A percentile compares a stretch with the other conserved stretches of the same genome.
phyloP scores from a whole-genome alignment of 2,329 filamentous ascomycete genomes.

The Onygena corvina region DNA sequence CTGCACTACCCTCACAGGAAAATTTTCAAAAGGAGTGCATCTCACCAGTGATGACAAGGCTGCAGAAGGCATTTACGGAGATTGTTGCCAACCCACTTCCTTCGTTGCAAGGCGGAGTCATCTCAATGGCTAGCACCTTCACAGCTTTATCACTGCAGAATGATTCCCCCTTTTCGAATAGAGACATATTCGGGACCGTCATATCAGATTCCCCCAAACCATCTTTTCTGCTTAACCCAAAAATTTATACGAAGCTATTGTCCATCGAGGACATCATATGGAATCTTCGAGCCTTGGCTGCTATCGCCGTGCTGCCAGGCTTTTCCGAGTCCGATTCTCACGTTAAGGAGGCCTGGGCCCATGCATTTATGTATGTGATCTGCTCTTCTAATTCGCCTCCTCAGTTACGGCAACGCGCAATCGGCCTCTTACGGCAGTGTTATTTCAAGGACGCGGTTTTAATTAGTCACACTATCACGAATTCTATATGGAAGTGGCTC shows the following conservation, averaged over 20 bases:
- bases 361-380: slow-evolving; percentile 69
- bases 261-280: slow-evolving; percentile 66
- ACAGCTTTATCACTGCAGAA: slow-evolving; percentile 50
- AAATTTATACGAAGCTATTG: slow-evolving; percentile 69
- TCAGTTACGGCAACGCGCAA: slow-evolving; percentile 52
- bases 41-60: slow-evolving; percentile 40
- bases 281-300: slow-evolving; percentile 58
- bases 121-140: slow-evolving; percentile 65
- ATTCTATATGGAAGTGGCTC: slow-evolving; percentile 71
- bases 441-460: slow-evolving; percentile 50
- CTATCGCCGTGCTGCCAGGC: slow-evolving; percentile 46
- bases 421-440: slow-evolving; percentile 48
- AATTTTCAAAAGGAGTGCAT: slow-evolving; percentile 34
- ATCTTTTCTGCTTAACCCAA: slow-evolving; percentile 73
- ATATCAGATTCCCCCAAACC: slow-evolving; percentile 64
- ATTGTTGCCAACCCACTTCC: slow-evolving; percentile 63
- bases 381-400: slow-evolving; percentile 51
- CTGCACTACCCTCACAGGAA: slow-evolving; percentile 39
- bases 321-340: slow-evolving; percentile 36
- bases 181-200: slow-evolving; percentile 50
- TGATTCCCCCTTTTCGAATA: slow-evolving; percentile 35
- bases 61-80: slow-evolving; percentile 59
- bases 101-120: slow-evolving; percentile 69
- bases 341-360: slow-evolving; percentile 62
- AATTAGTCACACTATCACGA: slow-evolving; percentile 52